phyloP scores from a whole-genome alignment of 2,329 filamentous ascomycete genomes.

The Gremmenia infestans region DNA sequence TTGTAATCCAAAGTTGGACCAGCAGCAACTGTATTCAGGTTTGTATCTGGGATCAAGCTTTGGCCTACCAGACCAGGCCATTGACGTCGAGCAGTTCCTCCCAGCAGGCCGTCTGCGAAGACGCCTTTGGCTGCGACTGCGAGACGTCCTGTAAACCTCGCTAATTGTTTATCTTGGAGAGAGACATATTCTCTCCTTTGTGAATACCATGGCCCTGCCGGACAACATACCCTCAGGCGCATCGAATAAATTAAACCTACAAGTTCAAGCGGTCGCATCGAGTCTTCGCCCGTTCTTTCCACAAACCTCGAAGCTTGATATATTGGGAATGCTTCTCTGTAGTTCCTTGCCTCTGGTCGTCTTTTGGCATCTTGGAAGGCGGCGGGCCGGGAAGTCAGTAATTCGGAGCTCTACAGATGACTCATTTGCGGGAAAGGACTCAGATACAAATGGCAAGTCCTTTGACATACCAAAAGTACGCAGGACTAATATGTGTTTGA shows the following conservation, averaged over 20 bases:
- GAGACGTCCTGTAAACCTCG: not conserved
- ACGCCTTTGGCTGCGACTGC: not conserved
- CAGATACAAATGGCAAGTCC: slow-evolving; percentile 20
- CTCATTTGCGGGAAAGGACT: not conserved
- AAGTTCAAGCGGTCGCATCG: slow-evolving; percentile 14
- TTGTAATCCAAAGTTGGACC: not conserved
- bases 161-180: not conserved
- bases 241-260: slow-evolving; percentile 1
- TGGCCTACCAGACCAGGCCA: not conserved
- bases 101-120: not conserved
- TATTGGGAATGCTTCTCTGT: slow-evolving; percentile 22
- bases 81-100: not conserved
- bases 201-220: not conserved
- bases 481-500: slow-evolving; percentile 4
- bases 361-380: slow-evolving; percentile 21
- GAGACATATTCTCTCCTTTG: slow-evolving; percentile 7
- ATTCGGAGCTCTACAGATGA: slow-evolving; percentile 15
- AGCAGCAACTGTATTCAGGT: not conserved
- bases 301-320: slow-evolving; percentile 13
- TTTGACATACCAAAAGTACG: not conserved
- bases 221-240: slow-evolving; percentile 5
- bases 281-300: slow-evolving; percentile 15
- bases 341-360: slow-evolving; percentile 10
- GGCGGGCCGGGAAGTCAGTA: slow-evolving; percentile 14
- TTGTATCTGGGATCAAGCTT: not conserved